These are phyloP conservation scores for Coniochaeta sp. DNA, from an alignment of 2,329 filamentous ascomycete species.

Conservation along the genomic window DNA sequence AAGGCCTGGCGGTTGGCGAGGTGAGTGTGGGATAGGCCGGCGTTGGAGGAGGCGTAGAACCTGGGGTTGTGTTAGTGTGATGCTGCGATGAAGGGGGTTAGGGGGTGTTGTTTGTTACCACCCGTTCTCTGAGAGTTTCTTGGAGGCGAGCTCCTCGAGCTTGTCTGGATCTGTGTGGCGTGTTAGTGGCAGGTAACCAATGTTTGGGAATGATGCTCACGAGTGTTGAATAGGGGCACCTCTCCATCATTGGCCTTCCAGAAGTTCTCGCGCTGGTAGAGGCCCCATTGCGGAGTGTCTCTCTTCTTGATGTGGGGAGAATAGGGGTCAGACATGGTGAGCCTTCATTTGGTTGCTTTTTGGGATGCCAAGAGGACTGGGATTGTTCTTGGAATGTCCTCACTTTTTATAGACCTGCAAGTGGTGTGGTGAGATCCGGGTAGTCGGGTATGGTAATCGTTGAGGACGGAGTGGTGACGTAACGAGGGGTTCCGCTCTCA, in stretches of 20 bases:
- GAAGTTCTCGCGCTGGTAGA: constrained; percentile 19
- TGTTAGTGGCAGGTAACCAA: neutral
- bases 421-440: neutral
- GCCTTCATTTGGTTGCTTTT: neutral
- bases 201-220: constrained; percentile 9
- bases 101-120: constrained; percentile 28
- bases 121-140: constrained; percentile 48
- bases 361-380: constrained; percentile 27
- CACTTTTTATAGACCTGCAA: no score
- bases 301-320: constrained; percentile 16
- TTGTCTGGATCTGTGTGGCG: constrained; percentile 44
- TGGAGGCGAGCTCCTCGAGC: constrained; percentile 50
- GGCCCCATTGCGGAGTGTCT: constrained; percentile 17
- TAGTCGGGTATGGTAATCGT: neutral
- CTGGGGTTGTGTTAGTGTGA: constrained; percentile 14
- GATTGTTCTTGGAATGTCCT: constrained; percentile 7
- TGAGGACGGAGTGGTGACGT: neutral
- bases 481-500: neutral
- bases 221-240: constrained; percentile 17
- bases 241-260: constrained; percentile 18
- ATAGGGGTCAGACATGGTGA: constrained; percentile 11
- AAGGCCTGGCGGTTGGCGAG: constrained; percentile 58
- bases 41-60: constrained; percentile 51
- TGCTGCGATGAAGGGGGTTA: neutral
- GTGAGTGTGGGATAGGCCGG: constrained; percentile 42